Evolutionary conservation across 2,329 filamentous ascomycete species (phyloP).

Genomic region (Neopestalotiopsis sp.): DNA sequence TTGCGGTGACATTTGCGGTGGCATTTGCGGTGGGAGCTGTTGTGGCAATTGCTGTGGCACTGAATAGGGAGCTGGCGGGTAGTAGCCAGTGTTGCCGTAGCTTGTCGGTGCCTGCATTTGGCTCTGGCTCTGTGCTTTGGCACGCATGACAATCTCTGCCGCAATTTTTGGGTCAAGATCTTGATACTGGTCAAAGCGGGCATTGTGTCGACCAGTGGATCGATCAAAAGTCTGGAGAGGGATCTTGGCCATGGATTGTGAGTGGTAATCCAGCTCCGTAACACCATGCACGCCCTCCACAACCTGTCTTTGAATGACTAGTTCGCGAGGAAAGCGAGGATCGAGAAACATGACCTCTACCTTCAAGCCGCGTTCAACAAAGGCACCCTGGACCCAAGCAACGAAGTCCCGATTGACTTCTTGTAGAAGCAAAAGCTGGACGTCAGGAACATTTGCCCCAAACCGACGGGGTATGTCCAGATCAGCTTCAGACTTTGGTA

Average conservation of each 20-base stretch:
- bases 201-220: constrained; percentile 72
- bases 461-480: constrained; percentile 77
- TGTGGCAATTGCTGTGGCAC: constrained; percentile 23
- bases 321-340: constrained; percentile 75
- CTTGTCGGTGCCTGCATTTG: constrained; percentile 30
- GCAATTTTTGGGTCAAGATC: constrained; percentile 80
- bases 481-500: constrained; percentile 52
- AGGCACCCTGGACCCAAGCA: constrained; percentile 79
- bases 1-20: constrained; percentile 21
- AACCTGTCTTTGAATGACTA: constrained; percentile 84
- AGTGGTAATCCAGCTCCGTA: constrained; percentile 73
- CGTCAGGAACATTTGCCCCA: constrained; percentile 81
- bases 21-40: constrained; percentile 24
- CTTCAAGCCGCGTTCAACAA: constrained; percentile 73
- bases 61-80: constrained; percentile 26
- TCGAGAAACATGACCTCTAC: constrained; percentile 82
- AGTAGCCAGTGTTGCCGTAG: constrained; percentile 31
- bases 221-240: constrained; percentile 87
- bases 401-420: constrained; percentile 82
- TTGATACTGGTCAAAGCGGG: constrained; percentile 87
- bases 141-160: constrained; percentile 79
- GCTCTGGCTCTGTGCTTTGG: constrained; percentile 54
- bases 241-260: constrained; percentile 76
- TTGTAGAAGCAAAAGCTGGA: constrained; percentile 84
- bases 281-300: constrained; percentile 89